These are phyloP conservation scores for Pseudozyma tsukubaensis DNA, from an alignment of 1,284 basidiomycete species.

Conservation along the genomic window DNA sequence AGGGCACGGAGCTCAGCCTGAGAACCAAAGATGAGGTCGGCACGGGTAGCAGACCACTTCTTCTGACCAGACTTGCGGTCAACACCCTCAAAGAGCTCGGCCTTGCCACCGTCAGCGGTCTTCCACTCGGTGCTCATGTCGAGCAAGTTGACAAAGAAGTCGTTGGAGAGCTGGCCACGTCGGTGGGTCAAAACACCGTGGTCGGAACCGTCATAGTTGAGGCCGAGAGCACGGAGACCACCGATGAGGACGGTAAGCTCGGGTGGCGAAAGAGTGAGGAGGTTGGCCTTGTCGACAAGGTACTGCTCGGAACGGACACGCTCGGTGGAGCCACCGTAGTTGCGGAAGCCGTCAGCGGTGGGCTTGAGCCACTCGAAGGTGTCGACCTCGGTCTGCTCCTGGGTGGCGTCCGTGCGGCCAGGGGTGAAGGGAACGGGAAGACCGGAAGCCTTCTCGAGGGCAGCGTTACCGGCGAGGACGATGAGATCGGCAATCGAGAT, in stretches of 20 bases:
- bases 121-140: conserved; percentile 50
- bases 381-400: conserved; percentile 41
- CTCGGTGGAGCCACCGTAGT: conserved; percentile 38
- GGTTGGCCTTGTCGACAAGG: conserved; percentile 45
- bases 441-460: conserved; percentile 47
- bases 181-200: conserved; percentile 40
- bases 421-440: conserved; percentile 45
- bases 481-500: conserved; percentile 45
- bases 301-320: conserved; percentile 39
- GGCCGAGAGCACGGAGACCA: conserved; percentile 42
- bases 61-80: conserved; percentile 48
- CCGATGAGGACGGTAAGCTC: conserved; percentile 46
- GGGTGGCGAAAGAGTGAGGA: conserved; percentile 37
- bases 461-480: conserved; percentile 42
- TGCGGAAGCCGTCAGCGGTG: conserved; percentile 42
- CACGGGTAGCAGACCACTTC: conserved; percentile 44
- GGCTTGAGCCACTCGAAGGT: conserved; percentile 41
- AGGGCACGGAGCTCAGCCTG: conserved; percentile 46
- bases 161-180: conserved; percentile 40
- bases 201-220: conserved; percentile 39
- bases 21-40: conserved; percentile 38
- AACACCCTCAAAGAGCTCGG: conserved; percentile 38
- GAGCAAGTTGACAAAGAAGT: conserved; percentile 47
- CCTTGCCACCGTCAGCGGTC: conserved; percentile 30
- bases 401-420: conserved; percentile 36